Evolutionary conservation across 352 stramenopile species (phyloP).

Genomic region (Globisporangium recalcitrans): DNA sequence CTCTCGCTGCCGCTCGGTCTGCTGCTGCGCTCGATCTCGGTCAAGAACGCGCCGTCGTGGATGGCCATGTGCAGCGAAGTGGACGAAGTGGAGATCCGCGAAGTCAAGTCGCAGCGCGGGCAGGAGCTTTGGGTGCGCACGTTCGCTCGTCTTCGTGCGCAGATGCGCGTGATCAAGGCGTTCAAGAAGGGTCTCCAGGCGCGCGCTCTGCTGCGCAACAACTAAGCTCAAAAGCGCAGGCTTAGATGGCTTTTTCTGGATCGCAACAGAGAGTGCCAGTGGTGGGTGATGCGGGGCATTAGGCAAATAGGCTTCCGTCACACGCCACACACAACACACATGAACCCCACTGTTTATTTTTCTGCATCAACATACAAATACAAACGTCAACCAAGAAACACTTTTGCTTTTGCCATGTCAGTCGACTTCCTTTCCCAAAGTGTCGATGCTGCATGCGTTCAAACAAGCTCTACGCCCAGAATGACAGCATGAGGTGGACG

Average conservation of each 20-base stretch:
- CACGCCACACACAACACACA: neutral
- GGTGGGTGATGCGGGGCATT: neutral
- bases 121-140: constrained; percentile 55
- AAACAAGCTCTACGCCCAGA: too few species aligned
- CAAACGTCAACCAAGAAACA: neutral
- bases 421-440: too few species aligned
- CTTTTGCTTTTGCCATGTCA: neutral
- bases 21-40: constrained; percentile 45
- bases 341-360: neutral
- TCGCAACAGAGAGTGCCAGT: neutral
- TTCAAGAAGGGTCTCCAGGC: constrained; percentile 52
- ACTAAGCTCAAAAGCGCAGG: constrained; percentile 3
- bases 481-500: too few species aligned
- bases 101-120: constrained; percentile 27
- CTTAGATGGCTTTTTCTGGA: neutral
- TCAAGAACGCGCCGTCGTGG: constrained; percentile 54
- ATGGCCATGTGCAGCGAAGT: constrained; percentile 52
- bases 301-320: neutral
- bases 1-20: constrained; percentile 46
- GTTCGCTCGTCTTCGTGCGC: constrained; percentile 45
- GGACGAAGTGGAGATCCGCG: constrained; percentile 31
- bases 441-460: too few species aligned
- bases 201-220: constrained; percentile 16
- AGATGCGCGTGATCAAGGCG: constrained; percentile 60
- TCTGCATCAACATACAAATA: neutral